These are phyloP conservation scores for Fusarium sarcochroum DNA, from an alignment of 2,329 filamentous ascomycete species.

Conservation along the genomic window DNA sequence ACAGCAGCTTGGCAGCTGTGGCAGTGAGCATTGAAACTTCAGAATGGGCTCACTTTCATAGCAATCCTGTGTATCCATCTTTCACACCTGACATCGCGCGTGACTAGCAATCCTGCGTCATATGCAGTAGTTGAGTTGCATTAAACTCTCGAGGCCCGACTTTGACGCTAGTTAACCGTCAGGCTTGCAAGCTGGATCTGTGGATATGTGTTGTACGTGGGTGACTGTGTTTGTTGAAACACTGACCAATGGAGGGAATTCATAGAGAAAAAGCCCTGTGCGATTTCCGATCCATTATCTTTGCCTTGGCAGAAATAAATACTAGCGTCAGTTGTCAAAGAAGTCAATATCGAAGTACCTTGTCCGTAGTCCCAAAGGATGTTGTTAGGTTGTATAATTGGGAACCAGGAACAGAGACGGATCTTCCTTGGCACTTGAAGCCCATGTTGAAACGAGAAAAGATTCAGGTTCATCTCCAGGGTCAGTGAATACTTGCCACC, in stretches of 20 bases:
- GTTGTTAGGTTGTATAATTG: constrained; percentile 2
- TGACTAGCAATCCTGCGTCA: constrained; percentile 38
- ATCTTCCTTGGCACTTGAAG: constrained; percentile 27
- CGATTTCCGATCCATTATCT: not conserved
- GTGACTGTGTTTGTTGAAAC: constrained; percentile 1
- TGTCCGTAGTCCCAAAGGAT: not conserved
- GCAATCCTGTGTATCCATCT: not conserved
- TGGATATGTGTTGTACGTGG: constrained; percentile 17
- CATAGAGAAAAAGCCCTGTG: constrained; percentile 9
- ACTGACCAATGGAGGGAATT: constrained; percentile 7
- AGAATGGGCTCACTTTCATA: constrained; percentile 25
- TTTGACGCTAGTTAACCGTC: constrained; percentile 30
- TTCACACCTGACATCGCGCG: constrained; percentile 16
- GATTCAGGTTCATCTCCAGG: constrained; percentile 10
- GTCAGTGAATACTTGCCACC: constrained; percentile 11
- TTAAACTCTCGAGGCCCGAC: constrained; percentile 32
- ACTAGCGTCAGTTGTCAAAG: constrained; percentile 1
- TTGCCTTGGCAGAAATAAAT: constrained; percentile 4
- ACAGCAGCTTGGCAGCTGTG: constrained; percentile 12
- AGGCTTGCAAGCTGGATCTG: constrained; percentile 28
- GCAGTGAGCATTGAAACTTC: not conserved
- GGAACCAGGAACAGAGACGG: constrained; percentile 15
- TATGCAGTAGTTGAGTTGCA: constrained; percentile 32
- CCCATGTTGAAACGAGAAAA: constrained; percentile 30
- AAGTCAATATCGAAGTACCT: not conserved